Evolutionary conservation across 2,329 filamentous ascomycete genomes (phyloP), one percentile per base, ranked within the genome.

Genomic region (Penicillium sp.): DNA sequence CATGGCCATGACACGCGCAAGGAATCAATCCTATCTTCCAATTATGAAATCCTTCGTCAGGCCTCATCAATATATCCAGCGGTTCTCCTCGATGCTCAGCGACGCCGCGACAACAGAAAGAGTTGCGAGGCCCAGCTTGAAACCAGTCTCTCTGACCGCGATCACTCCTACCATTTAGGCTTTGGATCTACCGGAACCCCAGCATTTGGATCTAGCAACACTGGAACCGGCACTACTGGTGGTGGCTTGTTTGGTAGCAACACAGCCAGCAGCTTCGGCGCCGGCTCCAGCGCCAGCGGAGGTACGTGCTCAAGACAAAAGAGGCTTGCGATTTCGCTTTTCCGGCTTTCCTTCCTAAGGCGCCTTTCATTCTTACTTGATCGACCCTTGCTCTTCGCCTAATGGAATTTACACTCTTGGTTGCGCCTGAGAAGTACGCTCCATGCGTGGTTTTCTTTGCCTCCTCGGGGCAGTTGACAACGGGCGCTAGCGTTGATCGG

Each of bases 181-280:
- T 75, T 76, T 72, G 73, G 73, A 68, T 73, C 72, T 13, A 54
- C 48, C 42, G 53, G 70, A 71, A 58, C 61, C 54, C 71, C 72
- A 31, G 68, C 72, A 27, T 77, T 77, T 67, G 75, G 74, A 63
- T 69, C 67, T 57, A 67, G 67, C 49, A 68, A 66, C 48, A 62
- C 64, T 54, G 63, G 72, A 52, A 64, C 66, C 55, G 67, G 67
- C 57, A 66, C 65, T 49, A 62, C 63, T 52, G 63, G 73, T 45
- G 69, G 72, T 57, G 66, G 72, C 63, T 63, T 72, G 59, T 73
- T 75, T 57, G 72, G 72, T 52, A 49, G 58, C 13, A 74, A 69
- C 59, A 69, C 69, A 56, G 68, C 69, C 59, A 71, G 71, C 64
- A 71, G 72, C 66, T 77, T 76, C 62, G 75, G 75, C 62, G 73